Base-by-base conservation (phyloP, 352 stramenopile species). In the Phytophthora podocarpi region DNA sequence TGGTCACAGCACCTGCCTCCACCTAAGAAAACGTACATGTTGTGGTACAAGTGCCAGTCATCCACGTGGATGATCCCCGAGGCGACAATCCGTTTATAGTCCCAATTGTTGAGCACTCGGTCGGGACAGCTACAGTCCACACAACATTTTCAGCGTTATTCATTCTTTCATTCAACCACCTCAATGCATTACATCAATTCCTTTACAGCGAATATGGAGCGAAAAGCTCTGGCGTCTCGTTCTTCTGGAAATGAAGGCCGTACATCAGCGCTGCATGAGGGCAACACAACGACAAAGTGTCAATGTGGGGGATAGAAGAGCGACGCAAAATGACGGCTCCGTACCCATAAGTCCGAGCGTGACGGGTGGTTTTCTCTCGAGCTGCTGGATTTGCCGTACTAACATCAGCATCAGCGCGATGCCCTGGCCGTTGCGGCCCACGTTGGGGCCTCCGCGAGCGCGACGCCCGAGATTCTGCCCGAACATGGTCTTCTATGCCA, bases 1-100 rank as follows among this genome's bases (percentile, higher is more conserved):
- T 42, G 16, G 5, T 10, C 26, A 21, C 10, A 37, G 7, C n/a
- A 40, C 2, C 16, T 26, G 36, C 18, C 20, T 2, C 31, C 9
- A 30, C 10, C 16, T 30, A 24, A 40, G 34, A 21, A 24, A 46
- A 30, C 51, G 7, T 66, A 91, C 91, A 97, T 97, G 74, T 97
- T 97, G 65, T 97, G 83, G 70, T 96, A 97, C 18, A 97, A 70
- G 54, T 97, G 89, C 62, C 88, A 82, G 45, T 97, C 90, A 40
- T 96, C 85, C 6, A 76, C 81, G 63, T 97, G 91, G 2, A 97
- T 62, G 34, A 97, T 81, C 36, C 72, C 85, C 1, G 90, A 96
- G 6, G 60, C 59, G 16, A 96, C 48, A 7, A 97, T 55, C 16
- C 89, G 73, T 27, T 60, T 75, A 23, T 74, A 52, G 27, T 90